Evolutionary conservation across 2,329 filamentous ascomycete genomes (phyloP), one percentile per base, ranked within the genome.

Genomic region (Monosporascus sp.): DNA sequence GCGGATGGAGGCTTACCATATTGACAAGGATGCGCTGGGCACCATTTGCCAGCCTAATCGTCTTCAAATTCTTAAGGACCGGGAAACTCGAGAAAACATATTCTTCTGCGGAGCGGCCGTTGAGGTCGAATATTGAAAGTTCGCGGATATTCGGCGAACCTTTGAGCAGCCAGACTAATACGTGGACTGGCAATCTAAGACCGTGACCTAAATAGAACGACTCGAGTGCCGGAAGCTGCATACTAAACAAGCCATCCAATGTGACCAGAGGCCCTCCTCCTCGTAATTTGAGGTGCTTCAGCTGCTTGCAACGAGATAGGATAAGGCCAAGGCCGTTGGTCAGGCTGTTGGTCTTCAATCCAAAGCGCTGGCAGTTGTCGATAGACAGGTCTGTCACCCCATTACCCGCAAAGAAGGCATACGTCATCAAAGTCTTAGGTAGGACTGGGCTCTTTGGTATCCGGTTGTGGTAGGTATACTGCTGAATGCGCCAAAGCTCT

Each of bases 401-500:
- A 19, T 48, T 17, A 19, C 27, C 47, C 11, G 54, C 55, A 19
- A 60, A 57, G 8, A 41, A 49, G 17, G 37, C 19, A 37, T 59
- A 58, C n/a, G n/a, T 35, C 27, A 31, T 22, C 22, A 59, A 55
- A 7, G 26, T 48, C 7, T 37, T 37, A 20, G 24, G 46, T 27
- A n/a, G 52, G 11, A n/a, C 41, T 44, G 48, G 58, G 60, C 22
- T 56, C 24, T 48, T 44, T 5, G 44, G 43, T n/a, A 14, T 22
- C 16, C 43, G 22, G 2, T 4, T 46, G 14, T 16, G 17, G 20
- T 24, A 46, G 7, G 26, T 44, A n/a, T 49, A 54, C 19, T 51
- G 46, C 38, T 65, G 65, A 11, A 54, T 37, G 8, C 58, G 54
- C 65, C 65, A 67, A 3, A 65, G 49, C 24, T 56, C 37, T 46